Evolutionary conservation across 805 yeast genomes (phyloP).

Genomic region (Starmerella cellae): DNA sequence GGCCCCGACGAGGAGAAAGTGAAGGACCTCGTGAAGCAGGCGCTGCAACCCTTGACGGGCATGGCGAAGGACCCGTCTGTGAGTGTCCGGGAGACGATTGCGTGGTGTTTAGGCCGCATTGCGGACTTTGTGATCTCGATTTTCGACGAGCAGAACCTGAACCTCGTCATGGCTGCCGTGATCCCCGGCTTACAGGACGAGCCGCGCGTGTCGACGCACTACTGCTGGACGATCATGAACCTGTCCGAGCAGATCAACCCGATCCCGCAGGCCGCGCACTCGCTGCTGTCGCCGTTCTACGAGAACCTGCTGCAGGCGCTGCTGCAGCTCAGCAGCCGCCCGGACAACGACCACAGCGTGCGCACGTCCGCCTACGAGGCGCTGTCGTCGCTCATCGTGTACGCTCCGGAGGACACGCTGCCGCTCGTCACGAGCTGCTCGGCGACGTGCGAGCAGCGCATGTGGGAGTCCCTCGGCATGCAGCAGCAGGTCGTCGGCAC

Average conservation of each 20-base stretch:
- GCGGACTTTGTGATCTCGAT: conserved; percentile 70
- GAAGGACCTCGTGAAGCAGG: conserved; percentile 59
- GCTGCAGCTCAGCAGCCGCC: conserved; percentile 51
- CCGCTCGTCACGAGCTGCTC: conserved; percentile 62
- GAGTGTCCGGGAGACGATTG: conserved; percentile 91
- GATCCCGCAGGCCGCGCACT: conserved; percentile 32
- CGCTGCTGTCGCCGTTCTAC: conserved; percentile 65
- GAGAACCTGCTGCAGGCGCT: conserved; percentile 55
- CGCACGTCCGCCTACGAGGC: conserved; percentile 97
- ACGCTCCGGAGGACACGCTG: conserved; percentile 57
- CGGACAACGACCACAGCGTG: conserved; percentile 73
- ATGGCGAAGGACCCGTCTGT: conserved; percentile 62
- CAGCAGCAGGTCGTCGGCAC: conserved; percentile 44
- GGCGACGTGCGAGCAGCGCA: conserved; percentile 53
- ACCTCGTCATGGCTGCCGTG: conserved; percentile 60
- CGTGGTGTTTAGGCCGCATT: conserved; percentile 96
- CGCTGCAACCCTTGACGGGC: conserved; percentile 61
- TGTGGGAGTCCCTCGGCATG: conserved; percentile 53
- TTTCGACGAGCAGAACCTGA: conserved; percentile 54
- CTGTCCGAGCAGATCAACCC: conserved; percentile 63
- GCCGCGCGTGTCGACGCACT: conserved; percentile 88
- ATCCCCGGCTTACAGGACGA: conserved; percentile 75
- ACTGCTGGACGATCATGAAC: conserved; percentile 95
- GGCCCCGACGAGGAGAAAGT: conserved; percentile 76
- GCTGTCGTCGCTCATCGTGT: conserved; percentile 64